Evolutionary conservation across 306 rosid genomes (phyloP), one percentile per base, ranked within the genome.

Genomic region (Ceratonia siliqua): DNA sequence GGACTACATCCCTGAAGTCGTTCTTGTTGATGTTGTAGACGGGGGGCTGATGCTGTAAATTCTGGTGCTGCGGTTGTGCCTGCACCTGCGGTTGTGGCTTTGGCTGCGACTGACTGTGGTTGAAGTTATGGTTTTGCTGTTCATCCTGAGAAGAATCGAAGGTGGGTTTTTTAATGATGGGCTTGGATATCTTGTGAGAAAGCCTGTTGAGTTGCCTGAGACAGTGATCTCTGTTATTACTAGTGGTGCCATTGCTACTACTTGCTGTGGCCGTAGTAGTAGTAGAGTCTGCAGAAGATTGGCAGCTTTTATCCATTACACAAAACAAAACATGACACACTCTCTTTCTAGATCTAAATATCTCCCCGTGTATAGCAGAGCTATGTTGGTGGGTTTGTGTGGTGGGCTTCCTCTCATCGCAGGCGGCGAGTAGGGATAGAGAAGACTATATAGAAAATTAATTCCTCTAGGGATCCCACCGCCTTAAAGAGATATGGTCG

Each of bases 1-100:
- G 96, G n/a, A 90, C 96, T 8, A 90, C 86, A 36, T 90, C 92
- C 20, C 92, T 77, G 84, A 90, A 90, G 62, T 90, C 96, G 30
- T 72, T 87, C 81, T 90, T 90, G 85, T 81, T 87, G 81, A 90
- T 88, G 54, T 86, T 87, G 73, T 87, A 90, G 17, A 90, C 92
- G 13, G 92, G 92, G 22, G 96, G 96, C 69, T 83, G 92, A 58
- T 87, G 84, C 73, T 85, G 94, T 48, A 78, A 77, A 1, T 77
- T 82, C 15, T 67, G 79, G 32, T 45, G 83, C 36, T 48, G 81
- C 5, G 74, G 0, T 20, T 64, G 75, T 5, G 52, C 9, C 18
- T 17, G 30, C 6, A 13, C 17, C 63, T 63, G 74, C 5, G 32
- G 39, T 46, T 68, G 64, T 3, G 71, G 59, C 8, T 17, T 63